These are phyloP conservation scores for Yamadazyma mexicana DNA, from an alignment of 1,139 yeast species.

Conservation along the genomic window DNA sequence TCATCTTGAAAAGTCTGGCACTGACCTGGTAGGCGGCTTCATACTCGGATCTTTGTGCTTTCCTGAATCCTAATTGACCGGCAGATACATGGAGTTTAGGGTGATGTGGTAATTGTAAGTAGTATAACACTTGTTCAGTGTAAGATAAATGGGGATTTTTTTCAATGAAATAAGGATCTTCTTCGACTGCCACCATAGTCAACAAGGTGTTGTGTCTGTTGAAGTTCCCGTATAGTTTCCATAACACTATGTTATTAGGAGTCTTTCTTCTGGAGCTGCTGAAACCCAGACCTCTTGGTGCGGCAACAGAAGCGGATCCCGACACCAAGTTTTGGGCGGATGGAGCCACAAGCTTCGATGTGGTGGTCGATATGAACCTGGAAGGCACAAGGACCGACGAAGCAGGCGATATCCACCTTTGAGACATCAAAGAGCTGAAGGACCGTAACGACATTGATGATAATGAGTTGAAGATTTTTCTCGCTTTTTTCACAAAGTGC, in stretches of 20 bases:
- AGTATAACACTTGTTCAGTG: conserved; percentile 77
- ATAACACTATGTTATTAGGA: conserved; percentile 38
- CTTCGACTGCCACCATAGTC: conserved; percentile 71
- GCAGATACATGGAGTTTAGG: conserved; percentile 66
- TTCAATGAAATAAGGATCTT: conserved; percentile 58
- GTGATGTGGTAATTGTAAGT: conserved; percentile 77
- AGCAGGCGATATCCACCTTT: too few species aligned
- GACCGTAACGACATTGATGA: background rate
- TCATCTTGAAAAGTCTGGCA: conserved; percentile 67
- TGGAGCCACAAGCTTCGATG: background rate
- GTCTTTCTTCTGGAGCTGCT: conserved; percentile 1
- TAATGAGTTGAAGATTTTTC: background rate
- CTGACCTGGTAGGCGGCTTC: conserved; percentile 94
- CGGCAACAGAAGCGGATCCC: background rate
- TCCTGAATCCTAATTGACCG: conserved; percentile 74
- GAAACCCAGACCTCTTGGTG: background rate
- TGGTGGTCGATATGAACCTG: background rate
- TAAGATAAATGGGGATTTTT: conserved; percentile 59
- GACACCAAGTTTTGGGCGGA: background rate
- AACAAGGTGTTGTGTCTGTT: conserved; percentile 81
- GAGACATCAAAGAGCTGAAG: background rate
- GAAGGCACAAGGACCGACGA: background rate
- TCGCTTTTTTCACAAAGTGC: background rate
- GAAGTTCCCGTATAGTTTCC: conserved; percentile 76
- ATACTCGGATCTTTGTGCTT: conserved; percentile 82